Evolutionary conservation across 2,329 filamentous ascomycete species (phyloP), one percentile per base, ranked within the genome.

Genomic region (Aspergillus sp.): DNA sequence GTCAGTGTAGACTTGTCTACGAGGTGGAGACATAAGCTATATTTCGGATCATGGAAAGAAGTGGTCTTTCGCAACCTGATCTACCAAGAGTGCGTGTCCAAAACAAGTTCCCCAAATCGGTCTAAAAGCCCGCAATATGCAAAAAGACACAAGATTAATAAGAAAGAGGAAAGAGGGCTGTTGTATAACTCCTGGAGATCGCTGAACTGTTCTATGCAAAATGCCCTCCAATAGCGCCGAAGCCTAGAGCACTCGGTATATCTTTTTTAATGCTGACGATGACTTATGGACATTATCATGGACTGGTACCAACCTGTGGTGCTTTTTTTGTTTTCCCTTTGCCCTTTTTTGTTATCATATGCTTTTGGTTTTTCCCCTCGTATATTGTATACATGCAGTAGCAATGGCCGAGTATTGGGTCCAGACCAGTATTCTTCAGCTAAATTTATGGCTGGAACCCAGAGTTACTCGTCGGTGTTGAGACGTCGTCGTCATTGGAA

Each of bases 401-500:
- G 25, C 17, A 53, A 53, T 53, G 17, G 38, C 8, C 25, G 17
- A n/a, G n/a, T 5, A 8, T 36, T 13, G 11, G 19, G 17, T 58
- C 32, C 23, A 36, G 55, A 50, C n/a, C n/a, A n/a, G 30, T 54
- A 36, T 36, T 10, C 23, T 21, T 6, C n/a, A n/a, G 17, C 19
- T 8, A 39, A 25, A 10, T 51, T 64, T 54, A 69, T 53, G 64
- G 49, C 54, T 68, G 65, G 42, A 68, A 68, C 13, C 57, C 63
- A 30, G 66, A 51, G 27, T 54, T 62, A 42, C 57, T 66, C 21
- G 65, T 60, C 13, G 66, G 52, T 15, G 66, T 65, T 48, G 63
- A 64, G 61, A 66, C 69, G 48, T 71, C 69, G 19, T 72, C 70
- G 49, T 66, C 70, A 42, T 66, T 68, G 10, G 73, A 64, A 44